Evolutionary conservation across 106 monocot genomes (phyloP), one percentile per base, ranked within the genome.

Genomic region (Xerophyta viscosa): DNA sequence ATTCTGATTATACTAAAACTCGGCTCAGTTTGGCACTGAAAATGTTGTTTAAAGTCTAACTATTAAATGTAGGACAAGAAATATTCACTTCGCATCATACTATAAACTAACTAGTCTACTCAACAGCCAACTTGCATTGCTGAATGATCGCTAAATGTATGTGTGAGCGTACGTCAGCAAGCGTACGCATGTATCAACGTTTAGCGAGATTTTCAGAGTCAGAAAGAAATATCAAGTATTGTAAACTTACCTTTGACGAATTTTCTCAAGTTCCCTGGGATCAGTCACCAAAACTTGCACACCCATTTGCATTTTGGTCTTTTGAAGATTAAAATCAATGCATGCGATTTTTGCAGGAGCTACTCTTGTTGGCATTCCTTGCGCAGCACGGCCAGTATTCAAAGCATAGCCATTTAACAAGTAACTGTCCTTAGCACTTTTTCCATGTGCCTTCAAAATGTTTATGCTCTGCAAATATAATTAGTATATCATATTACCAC

Each of bases 271-370:
- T 61, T 98, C 96, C 46, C 89, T 81, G 29, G 96, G 96, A 65
- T 98, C 96, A 56, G 78, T 64, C 28, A 98, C 89, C 24, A 98
- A 61, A 36, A 98, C 79, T 66, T 98, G 96, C 47, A 98, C 73
- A 14, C 96, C 96, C 82, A 98, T 77, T 66, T 98, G 96, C 96
- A 98, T 85, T 77, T 96, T 98, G 43, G 96, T 98, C 66, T 89
- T 96, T 54, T 89, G 88, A 48, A 98, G 89, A 71, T 98, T 98
- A 61, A 98, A 98, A 67, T 98, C 96, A 47, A 98, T 73, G 57
- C 96, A 98, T 20, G 96, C 96, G 67, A 98, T 89, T 71, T 52
- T 98, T 62, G 96, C 96, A 58, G 96, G 82, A 37, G 81, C 67
- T 45, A 98, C 96, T 74, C 69, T 76, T 45, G 64, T 76, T 68